Conservation (phyloP, 305 asterid genomes). For the Coffea humblotiana region DNA sequence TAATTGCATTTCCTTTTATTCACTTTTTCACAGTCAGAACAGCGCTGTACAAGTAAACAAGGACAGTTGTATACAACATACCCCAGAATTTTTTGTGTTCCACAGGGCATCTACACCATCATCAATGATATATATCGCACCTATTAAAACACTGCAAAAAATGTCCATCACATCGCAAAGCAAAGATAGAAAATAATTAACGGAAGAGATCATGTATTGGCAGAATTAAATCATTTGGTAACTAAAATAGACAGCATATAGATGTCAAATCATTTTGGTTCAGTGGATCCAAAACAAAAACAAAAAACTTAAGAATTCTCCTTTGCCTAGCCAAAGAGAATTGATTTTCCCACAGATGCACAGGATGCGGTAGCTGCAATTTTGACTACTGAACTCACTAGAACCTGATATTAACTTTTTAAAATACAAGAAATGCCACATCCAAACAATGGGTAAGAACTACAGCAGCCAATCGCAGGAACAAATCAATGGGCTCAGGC, state of each 20-base stretch:
- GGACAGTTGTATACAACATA: slow-evolving; percentile 23
- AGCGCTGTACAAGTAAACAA: not conserved
- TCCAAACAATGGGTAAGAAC: not conserved
- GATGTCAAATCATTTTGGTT: not conserved
- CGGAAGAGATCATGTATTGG: not conserved
- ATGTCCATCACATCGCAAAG: slow-evolving; percentile 19
- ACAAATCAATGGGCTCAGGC: not conserved
- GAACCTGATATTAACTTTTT: not conserved
- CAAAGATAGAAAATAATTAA: not conserved
- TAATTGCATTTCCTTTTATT: not conserved
- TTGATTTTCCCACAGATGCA: not conserved
- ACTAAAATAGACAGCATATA: not conserved
- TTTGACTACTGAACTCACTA: not conserved
- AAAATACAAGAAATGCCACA: not conserved
- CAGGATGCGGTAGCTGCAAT: not conserved
- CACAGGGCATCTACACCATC: slow-evolving; percentile 66
- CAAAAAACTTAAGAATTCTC: not conserved
- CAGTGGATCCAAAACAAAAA: not conserved
- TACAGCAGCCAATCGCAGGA: not conserved
- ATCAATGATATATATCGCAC: slow-evolving; percentile 56
- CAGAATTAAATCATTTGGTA: not conserved
- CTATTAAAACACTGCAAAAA: slow-evolving; percentile 58
- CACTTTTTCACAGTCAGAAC: not conserved
- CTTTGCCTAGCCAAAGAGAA: not conserved
- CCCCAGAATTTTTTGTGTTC: slow-evolving; percentile 74